phyloP scores from a whole-genome alignment of 805 yeast genomes.

The Wickerhamiella australiensis region DNA sequence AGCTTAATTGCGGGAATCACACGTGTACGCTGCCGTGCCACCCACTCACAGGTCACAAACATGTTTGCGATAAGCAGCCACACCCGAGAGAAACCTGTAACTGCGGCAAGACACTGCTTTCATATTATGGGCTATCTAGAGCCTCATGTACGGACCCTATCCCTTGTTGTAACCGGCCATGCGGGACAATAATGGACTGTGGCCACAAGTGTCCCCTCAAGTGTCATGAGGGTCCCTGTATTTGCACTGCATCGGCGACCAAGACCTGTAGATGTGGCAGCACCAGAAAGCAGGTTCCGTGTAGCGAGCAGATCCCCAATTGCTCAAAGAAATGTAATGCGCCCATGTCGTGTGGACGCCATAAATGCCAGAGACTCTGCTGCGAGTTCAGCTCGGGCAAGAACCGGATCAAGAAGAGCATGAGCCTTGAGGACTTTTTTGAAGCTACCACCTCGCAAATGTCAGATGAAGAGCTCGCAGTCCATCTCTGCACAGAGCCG shows the following conservation, averaged over 20 bases:
- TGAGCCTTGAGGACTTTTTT: slow-evolving; percentile 10
- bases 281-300: neutral
- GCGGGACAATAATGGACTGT: slow-evolving; percentile 14
- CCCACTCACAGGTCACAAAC: slow-evolving; percentile 5
- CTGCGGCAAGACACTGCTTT: slow-evolving; percentile 16
- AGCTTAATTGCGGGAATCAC: slow-evolving; percentile 38
- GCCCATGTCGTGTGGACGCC: slow-evolving; percentile 14
- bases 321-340: slow-evolving; percentile 13
- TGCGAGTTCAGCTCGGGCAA: slow-evolving; percentile 12
- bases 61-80: slow-evolving; percentile 15
- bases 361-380: slow-evolving; percentile 14
- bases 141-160: slow-evolving; percentile 15
- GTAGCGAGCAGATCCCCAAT: slow-evolving; percentile 8
- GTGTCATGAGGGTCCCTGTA: slow-evolving; percentile 16
- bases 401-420: slow-evolving; percentile 2
- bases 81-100: slow-evolving; percentile 18
- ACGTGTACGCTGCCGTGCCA: slow-evolving; percentile 44
- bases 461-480: slow-evolving; percentile 19
- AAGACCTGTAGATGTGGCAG: slow-evolving; percentile 13
- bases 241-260: slow-evolving; percentile 1
- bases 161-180: slow-evolving; percentile 13
- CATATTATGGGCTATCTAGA: slow-evolving; percentile 5
- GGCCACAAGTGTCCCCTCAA: slow-evolving; percentile 14
- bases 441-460: neutral
- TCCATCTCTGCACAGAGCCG: slow-evolving; percentile 23